Base-by-base conservation (phyloP, 768 basidiomycete species). In the Tricholoma bakamatsutake region DNA sequence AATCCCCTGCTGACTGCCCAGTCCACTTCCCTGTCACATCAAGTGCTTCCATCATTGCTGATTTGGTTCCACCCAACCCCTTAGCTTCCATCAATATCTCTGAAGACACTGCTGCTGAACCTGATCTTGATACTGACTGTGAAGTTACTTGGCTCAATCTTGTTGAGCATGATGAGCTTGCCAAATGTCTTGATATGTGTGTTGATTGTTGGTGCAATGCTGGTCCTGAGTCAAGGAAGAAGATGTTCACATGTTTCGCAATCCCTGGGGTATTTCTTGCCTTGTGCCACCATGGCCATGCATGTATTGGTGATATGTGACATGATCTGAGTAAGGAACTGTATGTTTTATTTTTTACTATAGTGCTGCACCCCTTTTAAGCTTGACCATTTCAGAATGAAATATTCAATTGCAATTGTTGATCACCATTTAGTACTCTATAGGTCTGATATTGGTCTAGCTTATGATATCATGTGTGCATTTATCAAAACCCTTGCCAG, bases 101-200 rank as follows among this genome's bases (percentile, higher is more conserved):
- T 12, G 21, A 45, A 2, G 12, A 45, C 10, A 5, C 11, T 7
- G 7, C 11, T 7, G 7, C 21, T 13, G 24, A 45, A 27, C 10
- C 43, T 27, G 43, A 45, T 45, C 43, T 45, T 12, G 51, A 40
- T 47, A 34, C 49, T 2, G 57, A 58, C n/a, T n/a, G n/a, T 0
- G 54, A 60, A 15, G 17, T 59, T 11, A 60, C 56, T 3, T 63
- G 61, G 64, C 57, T 65, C 27, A 63, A 66, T 18, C 28, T 57
- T 3, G 18, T 21, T 5, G 63, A 66, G 28, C 37, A 46, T 2
- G 59, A 61, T 21, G 59, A 64, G 11, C 50, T 57, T 11, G 24
- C 31, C 13, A 37, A 61, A 18, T 45, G 37, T 39, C 1, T 58
- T 5, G 54, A 60, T 33, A 34, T 53, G 1, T 67, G 66, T 43